Conservation (phyloP, 1,284 basidiomycete species). For the Ganoderma sinense region DNA sequence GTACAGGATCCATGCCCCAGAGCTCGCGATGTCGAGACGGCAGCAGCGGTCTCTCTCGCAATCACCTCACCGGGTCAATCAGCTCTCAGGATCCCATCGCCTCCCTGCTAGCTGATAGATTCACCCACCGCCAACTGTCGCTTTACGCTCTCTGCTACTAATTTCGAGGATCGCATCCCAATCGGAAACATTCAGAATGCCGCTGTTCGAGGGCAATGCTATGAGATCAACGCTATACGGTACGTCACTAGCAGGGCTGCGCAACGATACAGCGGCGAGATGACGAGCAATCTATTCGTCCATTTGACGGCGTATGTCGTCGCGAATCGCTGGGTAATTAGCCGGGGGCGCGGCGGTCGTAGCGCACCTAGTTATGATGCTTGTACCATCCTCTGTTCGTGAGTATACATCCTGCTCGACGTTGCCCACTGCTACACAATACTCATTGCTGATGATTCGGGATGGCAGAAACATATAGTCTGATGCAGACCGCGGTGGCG, state of each 20-base stretch:
- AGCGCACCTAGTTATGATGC: slow-evolving; percentile 29
- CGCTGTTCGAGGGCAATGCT: slow-evolving; percentile 26
- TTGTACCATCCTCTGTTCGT: slow-evolving; percentile 34
- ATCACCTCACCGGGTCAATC: background rate
- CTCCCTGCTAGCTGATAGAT: background rate
- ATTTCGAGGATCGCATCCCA: background rate
- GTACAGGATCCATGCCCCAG: slow-evolving; percentile 14
- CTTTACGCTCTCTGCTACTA: background rate
- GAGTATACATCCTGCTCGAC: slow-evolving; percentile 16
- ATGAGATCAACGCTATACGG: slow-evolving; percentile 27
- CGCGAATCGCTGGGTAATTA: slow-evolving; percentile 2
- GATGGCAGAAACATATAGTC: slow-evolving; percentile 64
- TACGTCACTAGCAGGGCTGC: slow-evolving; percentile 8
- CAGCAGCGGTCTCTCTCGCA: slow-evolving; percentile 6
- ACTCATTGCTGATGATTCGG: background rate
- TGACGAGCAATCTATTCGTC: background rate
- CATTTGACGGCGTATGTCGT: background rate
- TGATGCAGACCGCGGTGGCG: slow-evolving; percentile 78
- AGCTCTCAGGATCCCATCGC: background rate
- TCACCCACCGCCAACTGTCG: background rate
- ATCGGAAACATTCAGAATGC: slow-evolving; percentile 12
- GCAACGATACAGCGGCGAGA: background rate
- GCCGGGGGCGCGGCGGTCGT: slow-evolving; percentile 27
- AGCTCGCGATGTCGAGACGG: slow-evolving; percentile 15
- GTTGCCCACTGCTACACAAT: background rate